A percentile compares a stretch with the other conserved stretches of the same genome.
Evolutionary conservation across 2,329 filamentous ascomycete genomes (phyloP).

Genomic region (Chaetothyriales sp.): DNA sequence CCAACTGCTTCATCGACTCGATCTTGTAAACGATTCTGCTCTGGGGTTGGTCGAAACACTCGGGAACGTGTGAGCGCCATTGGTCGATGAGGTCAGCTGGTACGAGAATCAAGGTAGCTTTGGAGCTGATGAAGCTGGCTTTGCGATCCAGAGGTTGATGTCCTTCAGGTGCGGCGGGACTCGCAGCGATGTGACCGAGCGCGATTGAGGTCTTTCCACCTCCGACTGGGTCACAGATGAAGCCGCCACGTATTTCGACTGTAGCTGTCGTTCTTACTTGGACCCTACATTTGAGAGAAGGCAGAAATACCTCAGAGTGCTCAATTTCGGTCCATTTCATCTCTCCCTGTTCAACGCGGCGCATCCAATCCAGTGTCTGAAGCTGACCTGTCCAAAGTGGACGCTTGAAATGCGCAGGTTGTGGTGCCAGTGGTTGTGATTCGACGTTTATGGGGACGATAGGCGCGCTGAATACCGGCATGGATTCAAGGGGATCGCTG

Average conservation of each 20-base stretch:
- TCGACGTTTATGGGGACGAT: not conserved
- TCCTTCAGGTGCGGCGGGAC: not conserved
- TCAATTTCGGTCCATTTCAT: constrained; percentile 39
- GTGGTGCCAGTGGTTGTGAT: not conserved
- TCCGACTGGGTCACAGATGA: constrained; percentile 51
- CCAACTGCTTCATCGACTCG: constrained; percentile 22
- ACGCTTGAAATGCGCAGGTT: constrained; percentile 20
- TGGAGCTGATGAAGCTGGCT: constrained; percentile 17
- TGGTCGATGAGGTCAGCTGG: constrained; percentile 43
- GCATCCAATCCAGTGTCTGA: constrained; percentile 48
- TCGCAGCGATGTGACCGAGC: constrained; percentile 40
- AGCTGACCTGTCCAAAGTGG: constrained; percentile 22
- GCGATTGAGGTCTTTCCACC: constrained; percentile 54
- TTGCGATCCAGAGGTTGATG: not conserved
- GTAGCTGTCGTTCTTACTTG: constrained; percentile 34
- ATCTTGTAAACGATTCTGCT: not conserved
- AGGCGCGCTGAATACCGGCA: not conserved
- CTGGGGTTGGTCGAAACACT: constrained; percentile 31
- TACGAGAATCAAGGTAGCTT: constrained; percentile 48
- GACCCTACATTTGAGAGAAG: constrained; percentile 41
- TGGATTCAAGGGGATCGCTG: not conserved
- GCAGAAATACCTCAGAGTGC: constrained; percentile 41
- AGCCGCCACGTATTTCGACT: constrained; percentile 39
- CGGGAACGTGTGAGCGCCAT: constrained; percentile 43
- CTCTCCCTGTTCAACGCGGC: constrained; percentile 35